Conservation (phyloP, 805 yeast genomes). For the Grigorovia humatica region DNA sequence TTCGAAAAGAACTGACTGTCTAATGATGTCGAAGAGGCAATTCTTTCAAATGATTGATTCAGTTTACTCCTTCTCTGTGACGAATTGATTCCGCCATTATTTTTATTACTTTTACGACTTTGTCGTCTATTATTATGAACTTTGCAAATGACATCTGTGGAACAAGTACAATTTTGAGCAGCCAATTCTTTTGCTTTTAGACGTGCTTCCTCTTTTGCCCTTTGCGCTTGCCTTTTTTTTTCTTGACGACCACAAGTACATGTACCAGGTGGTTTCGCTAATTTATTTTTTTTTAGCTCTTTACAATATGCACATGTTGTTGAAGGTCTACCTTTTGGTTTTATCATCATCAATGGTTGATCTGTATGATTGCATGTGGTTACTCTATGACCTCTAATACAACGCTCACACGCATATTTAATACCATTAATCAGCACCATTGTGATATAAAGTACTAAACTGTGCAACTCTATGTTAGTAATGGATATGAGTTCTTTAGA, state of each 20-base stretch:
- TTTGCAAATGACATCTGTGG: conserved; percentile 13
- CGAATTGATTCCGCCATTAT: background rate
- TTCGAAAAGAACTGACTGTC: conserved; percentile 9
- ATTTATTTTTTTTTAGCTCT: conserved; percentile 56
- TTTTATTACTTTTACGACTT: conserved; percentile 4
- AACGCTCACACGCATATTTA: conserved; percentile 92
- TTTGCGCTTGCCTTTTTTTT: conserved; percentile 30
- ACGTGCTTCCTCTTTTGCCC: conserved; percentile 25
- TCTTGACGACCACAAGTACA: conserved; percentile 62
- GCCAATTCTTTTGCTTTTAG: conserved; percentile 18
- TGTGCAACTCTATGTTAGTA: background rate
- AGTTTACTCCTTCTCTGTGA: conserved; percentile 4
- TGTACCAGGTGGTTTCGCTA: conserved; percentile 40
- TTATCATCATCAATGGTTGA: conserved; percentile 82
- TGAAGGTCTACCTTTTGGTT: conserved; percentile 94
- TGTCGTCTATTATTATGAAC: conserved; percentile 17
- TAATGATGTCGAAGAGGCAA: conserved; percentile 8
- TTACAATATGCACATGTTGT: conserved; percentile 85
- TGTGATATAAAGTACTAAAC: background rate
- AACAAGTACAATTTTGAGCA: conserved; percentile 30
- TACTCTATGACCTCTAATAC: conserved; percentile 94
- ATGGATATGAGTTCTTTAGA: no score
- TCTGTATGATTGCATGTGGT: conserved; percentile 90
- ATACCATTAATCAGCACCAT: conserved; percentile 91
- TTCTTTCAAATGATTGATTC: conserved; percentile 6